Conservation (phyloP, 1,139 yeast species). For the Pneumocystis wakefieldiae region DNA sequence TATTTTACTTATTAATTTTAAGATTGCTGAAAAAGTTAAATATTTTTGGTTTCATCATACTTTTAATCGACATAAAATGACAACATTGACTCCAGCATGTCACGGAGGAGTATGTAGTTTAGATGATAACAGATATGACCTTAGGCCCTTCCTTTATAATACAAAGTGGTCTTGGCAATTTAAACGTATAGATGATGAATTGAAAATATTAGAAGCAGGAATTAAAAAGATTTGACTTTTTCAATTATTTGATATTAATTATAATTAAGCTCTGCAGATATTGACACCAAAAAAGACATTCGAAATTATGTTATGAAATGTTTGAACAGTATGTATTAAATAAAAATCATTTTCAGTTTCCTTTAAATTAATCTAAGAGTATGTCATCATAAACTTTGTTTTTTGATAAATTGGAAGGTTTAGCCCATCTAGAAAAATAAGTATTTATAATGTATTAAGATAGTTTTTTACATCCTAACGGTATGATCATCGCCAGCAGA, state of each 20-base stretch:
- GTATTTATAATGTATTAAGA: not conserved
- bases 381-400: not conserved
- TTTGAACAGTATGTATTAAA: not conserved
- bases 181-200: slow-evolving; percentile 54
- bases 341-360: not conserved
- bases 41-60: slow-evolving; percentile 86
- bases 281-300: not conserved
- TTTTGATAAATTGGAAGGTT: not conserved
- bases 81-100: slow-evolving; percentile 88
- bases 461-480: slow-evolving; percentile 17
- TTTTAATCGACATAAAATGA: slow-evolving; percentile 89
- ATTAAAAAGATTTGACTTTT: not conserved
- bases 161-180: slow-evolving; percentile 89
- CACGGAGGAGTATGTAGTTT: slow-evolving; percentile 98
- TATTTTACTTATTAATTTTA: slow-evolving; percentile 55
- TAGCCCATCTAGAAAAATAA: not conserved
- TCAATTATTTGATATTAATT: not conserved
- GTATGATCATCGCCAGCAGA: slow-evolving; percentile 72
- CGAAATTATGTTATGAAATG: not conserved
- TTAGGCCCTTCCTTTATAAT: slow-evolving; percentile 81
- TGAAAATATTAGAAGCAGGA: slow-evolving; percentile 7
- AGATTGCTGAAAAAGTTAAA: slow-evolving; percentile 84
- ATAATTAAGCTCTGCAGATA: not conserved
- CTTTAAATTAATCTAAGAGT: not conserved
- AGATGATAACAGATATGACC: slow-evolving; percentile 89